Base-by-base conservation (phyloP, 208 protist species). In the Wallacemonas collosoma region DNA sequence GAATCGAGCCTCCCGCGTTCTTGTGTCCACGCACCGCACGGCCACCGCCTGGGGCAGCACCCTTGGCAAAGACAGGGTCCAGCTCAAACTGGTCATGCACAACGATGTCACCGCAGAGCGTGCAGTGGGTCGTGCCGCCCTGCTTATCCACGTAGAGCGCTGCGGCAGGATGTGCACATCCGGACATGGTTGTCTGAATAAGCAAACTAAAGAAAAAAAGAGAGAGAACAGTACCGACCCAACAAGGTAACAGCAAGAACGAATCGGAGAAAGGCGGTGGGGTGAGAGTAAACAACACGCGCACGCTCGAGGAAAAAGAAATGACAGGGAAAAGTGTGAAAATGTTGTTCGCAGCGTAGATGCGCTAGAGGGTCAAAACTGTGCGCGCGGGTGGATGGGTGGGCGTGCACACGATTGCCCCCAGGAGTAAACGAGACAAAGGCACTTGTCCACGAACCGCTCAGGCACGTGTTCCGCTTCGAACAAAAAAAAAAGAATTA, bases 91-190 rank as follows among this genome's bases (percentile, higher is more conserved):
- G 86, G 14, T 85, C 76, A 41, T 91, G 73, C 50, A 79, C 71
- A 44, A 97, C 75, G 57, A 94, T 74, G 61, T 92, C 88, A 43
- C 85, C 87, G 79, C 92, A 97, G 26, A 97, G 61, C 39, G 92
- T 94, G 77, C 92, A 97, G 64, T 82, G 82, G 14, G 88, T 87
- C 35, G 76, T 82, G 38, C 89, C 82, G 26, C 73, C 63, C 51
- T 81, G 80, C 56, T 82, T 80, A 72, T 94, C 91, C 8, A 81
- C 71, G 60, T 85, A 89, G 38, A 93, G 84, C 15, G 89, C 86
- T 1, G 86, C 90, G 15, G 83, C 79, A 26, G 91, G 91, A 64
- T 96, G 91, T 8, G 80, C 65, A 65, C 91, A 96, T 3, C 69
- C 68, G 2, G 83, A 80, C 88, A 93, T 93, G 15, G 36, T 1